Conservation (phyloP, 108 stramenopile genomes). For the Schizochytrium sp. region DNA sequence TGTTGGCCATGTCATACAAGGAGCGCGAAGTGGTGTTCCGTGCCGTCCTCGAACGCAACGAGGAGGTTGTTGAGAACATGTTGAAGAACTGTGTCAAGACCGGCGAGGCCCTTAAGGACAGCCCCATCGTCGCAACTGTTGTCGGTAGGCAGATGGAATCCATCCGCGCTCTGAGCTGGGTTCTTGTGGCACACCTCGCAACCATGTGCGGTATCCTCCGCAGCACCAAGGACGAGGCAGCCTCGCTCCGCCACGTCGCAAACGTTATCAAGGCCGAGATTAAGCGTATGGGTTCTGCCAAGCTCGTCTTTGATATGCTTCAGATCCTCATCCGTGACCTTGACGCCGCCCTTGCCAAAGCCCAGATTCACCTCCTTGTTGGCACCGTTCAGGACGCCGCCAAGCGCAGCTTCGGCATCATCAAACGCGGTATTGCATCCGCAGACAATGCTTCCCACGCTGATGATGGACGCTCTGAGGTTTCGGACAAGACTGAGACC, state of each 20-base stretch:
- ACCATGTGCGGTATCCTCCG: constrained; percentile 54
- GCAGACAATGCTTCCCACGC: neutral
- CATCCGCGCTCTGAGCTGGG: constrained; percentile 57
- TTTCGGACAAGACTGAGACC: constrained; percentile 3
- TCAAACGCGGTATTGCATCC: constrained; percentile 14
- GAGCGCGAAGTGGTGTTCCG: constrained; percentile 56
- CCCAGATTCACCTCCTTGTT: constrained; percentile 21
- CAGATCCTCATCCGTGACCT: constrained; percentile 39
- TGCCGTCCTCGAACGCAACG: constrained; percentile 52
- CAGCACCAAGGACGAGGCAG: constrained; percentile 54
- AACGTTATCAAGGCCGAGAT: constrained; percentile 44
- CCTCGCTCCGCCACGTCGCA: constrained; percentile 41
- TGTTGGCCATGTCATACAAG: neutral
- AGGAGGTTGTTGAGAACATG: constrained; percentile 27
- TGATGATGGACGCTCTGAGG: constrained; percentile 10
- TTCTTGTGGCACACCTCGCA: constrained; percentile 42
- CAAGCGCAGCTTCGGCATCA: constrained; percentile 36
- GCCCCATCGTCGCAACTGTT: constrained; percentile 22
- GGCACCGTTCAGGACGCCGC: constrained; percentile 25
- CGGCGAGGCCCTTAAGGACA: constrained; percentile 33
- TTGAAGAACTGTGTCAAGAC: constrained; percentile 15
- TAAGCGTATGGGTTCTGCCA: constrained; percentile 34
- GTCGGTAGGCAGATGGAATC: constrained; percentile 6
- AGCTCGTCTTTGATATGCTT: constrained; percentile 50
- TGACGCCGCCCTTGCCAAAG: constrained; percentile 30